Base-by-base conservation (phyloP, 164 flowering plant species). In the Dillenia turbinata region DNA sequence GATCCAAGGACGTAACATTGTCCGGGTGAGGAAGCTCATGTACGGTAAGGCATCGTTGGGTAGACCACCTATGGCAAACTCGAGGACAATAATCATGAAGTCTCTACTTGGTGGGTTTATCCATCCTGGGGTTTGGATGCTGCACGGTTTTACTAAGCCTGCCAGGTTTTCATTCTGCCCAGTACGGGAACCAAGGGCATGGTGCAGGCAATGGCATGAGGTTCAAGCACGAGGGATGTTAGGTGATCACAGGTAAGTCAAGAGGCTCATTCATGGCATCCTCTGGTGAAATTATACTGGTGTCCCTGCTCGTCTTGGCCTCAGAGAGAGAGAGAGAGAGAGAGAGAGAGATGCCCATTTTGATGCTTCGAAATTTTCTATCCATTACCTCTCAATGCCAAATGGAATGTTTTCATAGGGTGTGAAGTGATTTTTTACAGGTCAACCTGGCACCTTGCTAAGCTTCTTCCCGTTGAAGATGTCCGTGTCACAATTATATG, bases 41-140 rank as follows among this genome's bases (percentile, higher is more conserved):
- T 50, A 64, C 16, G 55, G 43, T 11, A 44, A 53, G 46, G 64
- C 73, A 4, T 81, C 57, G 73, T 51, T 81, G 49, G 85, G 83
- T 2, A 44, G 83, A 44, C 83, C 83, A 13, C 75, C 81, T 81
- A 73, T 71, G 74, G 56, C 59, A 46, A 75, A 47, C 64, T 71
- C 81, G 0, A 58, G 65, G 26, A 74, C 81, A 0, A 68, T 79
- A 0, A 14, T 70, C 45, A 74, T 76, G 68, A 68, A 69, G 26
- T 53, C 71, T 1, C 12, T 40, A 0, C 9, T 79, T 49, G 76
- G 57, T 0, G 79, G 66, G n/a, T 47, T 75, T 46, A 74, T 79
- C 60, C 61, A 67, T 16, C 83, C 83, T 2, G 73, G 24, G 0
- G 86, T 85, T 12, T 82, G 75, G 77, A 10, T 64, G 59, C 69